Conservation (phyloP, 202 grass and related monocot species). For the Setaria viridis region DNA sequence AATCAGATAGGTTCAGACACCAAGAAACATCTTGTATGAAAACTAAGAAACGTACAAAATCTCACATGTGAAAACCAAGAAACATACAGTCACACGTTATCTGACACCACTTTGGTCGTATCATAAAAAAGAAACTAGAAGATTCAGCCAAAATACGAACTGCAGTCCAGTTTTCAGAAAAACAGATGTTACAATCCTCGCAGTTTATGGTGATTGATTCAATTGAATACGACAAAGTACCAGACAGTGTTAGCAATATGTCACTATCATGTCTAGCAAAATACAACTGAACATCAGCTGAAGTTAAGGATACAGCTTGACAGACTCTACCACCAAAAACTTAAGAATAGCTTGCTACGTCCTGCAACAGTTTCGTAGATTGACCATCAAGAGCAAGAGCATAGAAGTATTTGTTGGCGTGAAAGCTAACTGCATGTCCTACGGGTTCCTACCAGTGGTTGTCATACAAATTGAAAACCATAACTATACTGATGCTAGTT, state of each 20-base stretch:
- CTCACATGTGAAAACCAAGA: not conserved
- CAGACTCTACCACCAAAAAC: not conserved
- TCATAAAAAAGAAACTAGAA: not conserved
- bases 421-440: not conserved
- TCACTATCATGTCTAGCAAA: not conserved
- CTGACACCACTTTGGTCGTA: not conserved
- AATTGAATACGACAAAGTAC: not conserved
- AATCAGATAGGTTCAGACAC: too few species aligned
- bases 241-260: not conserved
- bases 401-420: not conserved
- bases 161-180: not conserved
- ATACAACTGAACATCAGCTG: not conserved
- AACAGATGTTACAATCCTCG: not conserved
- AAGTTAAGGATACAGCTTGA: not conserved
- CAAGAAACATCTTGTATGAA: too few species aligned
- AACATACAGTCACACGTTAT: not conserved
- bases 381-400: not conserved
- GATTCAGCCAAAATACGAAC: not conserved
- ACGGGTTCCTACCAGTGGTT: not conserved
- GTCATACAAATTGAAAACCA: not conserved
- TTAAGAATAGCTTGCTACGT: not conserved
- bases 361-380: not conserved
- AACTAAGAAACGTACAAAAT: too few species aligned
- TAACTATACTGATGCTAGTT: too few species aligned
- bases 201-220: not conserved